Percentiles rank a stretch among this genome's conserved stretches.
phyloP scores from a whole-genome alignment of 163 green algal genomes.

The Scenedesmus sp. region DNA sequence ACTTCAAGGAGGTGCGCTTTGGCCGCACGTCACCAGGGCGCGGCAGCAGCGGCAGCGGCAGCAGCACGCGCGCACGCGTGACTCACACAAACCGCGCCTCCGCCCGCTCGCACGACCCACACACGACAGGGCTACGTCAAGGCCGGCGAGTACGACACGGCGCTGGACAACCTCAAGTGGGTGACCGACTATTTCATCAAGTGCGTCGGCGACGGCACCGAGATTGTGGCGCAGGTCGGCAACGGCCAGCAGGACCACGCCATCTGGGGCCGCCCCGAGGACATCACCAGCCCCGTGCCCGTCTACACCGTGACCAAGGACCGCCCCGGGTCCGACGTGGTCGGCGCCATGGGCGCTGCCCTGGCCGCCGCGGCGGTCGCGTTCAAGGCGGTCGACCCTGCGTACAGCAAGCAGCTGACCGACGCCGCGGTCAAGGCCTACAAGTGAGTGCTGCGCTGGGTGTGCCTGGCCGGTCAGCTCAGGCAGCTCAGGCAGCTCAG shows the following conservation, averaged over 20 bases:
- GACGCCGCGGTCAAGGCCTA: too few relatives aligned
- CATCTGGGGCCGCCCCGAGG: slow-evolving; percentile 37
- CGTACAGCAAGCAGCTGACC: too few relatives aligned
- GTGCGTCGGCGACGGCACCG: slow-evolving; percentile 43
- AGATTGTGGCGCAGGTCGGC: slow-evolving; percentile 46
- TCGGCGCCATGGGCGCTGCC: slow-evolving; percentile 44
- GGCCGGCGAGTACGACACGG: slow-evolving; percentile 41
- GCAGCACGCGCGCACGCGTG: background rate
- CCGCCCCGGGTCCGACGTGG: slow-evolving; percentile 42
- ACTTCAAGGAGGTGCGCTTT: slow-evolving; percentile 59
- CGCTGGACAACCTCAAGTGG: slow-evolving; percentile 69
- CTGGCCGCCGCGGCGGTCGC: slow-evolving; percentile 48
- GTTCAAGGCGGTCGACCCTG: too few relatives aligned
- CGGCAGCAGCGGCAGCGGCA: background rate
- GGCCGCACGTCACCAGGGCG: background rate
- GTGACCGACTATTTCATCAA: slow-evolving; percentile 81
- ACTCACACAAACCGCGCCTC: background rate
- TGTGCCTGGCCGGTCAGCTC: too few relatives aligned
- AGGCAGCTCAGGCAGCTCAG: too few relatives aligned
- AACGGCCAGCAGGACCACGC: slow-evolving; percentile 44
- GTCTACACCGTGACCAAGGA: slow-evolving; percentile 33
- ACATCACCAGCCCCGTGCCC: slow-evolving; percentile 16
- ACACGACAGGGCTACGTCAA: slow-evolving; percentile 28
- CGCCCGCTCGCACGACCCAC: background rate
- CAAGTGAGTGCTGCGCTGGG: too few relatives aligned